Evolutionary conservation across 805 yeast genomes (phyloP), one percentile per base, ranked within the genome.

Genomic region (Wickerhamiella slavikovae): DNA sequence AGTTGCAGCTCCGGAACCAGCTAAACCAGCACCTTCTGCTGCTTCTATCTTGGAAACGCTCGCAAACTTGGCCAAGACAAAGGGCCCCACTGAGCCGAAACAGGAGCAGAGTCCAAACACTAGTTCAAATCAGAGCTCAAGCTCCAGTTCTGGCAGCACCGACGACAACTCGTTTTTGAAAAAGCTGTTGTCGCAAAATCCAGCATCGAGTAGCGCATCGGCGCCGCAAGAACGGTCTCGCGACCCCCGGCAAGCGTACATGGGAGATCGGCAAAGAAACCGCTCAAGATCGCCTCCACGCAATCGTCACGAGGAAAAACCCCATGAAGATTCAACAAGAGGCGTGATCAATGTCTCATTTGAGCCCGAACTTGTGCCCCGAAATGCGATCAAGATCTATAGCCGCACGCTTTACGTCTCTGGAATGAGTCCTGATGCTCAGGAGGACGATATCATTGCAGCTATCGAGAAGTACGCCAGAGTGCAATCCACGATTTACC

Each of bases 401-500:
- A 75, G 92, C 30, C 71, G 98, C 55, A 89, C 98, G 0, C 57
- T 89, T 35, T 89, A 89, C 45, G 71, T 89, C 35, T 96, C 96
- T 28, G 95, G 95, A 46, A 79, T 89, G 23, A 91, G 93, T 11
- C 68, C 66, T 33, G 57, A 64, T 35, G 82, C 79, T 83, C 72
- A 66, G 40, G 92, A 83, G 43, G 55, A 60, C 32, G 75, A 71
- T 33, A 59, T 89, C 21, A 65, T 75, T 3, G 59, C 66, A 13
- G 67, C 72, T 14, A 60, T 89, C 41, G 69, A 75, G 49, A 93
- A 92, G 8, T 76, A 62, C 45, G 94, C 92, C 10, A 89, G 76
- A 43, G 93, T 85, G 13, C 98, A 89, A 55, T 72, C 91, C 38
- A 75, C 79, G 16, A 78, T 85, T 32, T 57, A 83, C 47, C 80